These are phyloP conservation scores for Aspergillus nomiae DNA, from an alignment of 2,329 filamentous ascomycete genomes.

Conservation along the genomic window DNA sequence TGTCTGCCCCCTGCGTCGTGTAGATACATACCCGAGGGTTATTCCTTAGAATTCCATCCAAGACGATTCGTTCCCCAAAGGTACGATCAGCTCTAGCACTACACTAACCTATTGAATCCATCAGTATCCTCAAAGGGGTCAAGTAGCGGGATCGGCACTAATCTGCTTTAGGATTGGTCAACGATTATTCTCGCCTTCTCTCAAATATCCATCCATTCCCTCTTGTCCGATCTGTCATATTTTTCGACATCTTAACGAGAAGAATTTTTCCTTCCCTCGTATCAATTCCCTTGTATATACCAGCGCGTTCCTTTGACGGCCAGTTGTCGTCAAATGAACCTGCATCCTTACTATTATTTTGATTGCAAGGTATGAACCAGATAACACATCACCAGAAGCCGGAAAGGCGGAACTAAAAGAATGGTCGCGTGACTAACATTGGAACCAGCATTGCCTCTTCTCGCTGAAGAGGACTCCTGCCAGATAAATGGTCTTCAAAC, in stretches of 20 bases:
- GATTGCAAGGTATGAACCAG: constrained; percentile 63
- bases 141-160: constrained; percentile 21
- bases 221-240: constrained; percentile 11
- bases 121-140: constrained; percentile 8
- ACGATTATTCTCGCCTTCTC: constrained; percentile 17
- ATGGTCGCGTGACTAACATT: constrained; percentile 17
- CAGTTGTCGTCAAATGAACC: constrained; percentile 94
- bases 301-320: constrained; percentile 90
- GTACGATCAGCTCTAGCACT: constrained; percentile 11
- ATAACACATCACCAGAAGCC: background rate
- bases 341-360: constrained; percentile 69
- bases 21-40: background rate
- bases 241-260: background rate
- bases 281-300: constrained; percentile 6
- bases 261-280: constrained; percentile 5
- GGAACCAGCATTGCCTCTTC: constrained; percentile 54
- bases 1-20: background rate
- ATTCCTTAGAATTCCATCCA: constrained; percentile 2
- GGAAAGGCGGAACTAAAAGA: background rate
- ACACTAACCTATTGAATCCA: constrained; percentile 8
- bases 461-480: constrained; percentile 65
- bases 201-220: constrained; percentile 21
- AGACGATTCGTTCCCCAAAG: background rate
- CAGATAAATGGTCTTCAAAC: constrained; percentile 86
- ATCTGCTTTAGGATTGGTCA: constrained; percentile 11